Percentiles rank a stretch among this genome's conserved stretches.
These are phyloP conservation scores for Straminergon stramineum DNA, from an alignment of 225 moss, liverwort and hornwort species.

Conservation along the genomic window DNA sequence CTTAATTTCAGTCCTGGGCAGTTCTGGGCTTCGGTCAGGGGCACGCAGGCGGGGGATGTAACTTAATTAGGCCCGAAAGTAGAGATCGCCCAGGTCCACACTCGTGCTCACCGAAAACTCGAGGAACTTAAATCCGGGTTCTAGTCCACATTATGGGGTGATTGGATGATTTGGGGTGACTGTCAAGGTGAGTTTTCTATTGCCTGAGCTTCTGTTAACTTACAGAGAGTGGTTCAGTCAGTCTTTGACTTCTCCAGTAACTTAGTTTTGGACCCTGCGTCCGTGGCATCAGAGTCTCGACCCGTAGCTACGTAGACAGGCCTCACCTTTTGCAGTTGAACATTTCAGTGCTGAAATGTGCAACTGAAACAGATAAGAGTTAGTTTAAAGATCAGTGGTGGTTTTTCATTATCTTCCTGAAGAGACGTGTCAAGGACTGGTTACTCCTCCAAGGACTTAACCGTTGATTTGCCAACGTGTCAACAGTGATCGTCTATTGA, in stretches of 20 bases:
- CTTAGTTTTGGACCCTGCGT: neutral
- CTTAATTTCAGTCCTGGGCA: neutral
- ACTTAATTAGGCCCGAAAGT: neutral
- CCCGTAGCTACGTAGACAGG: neutral
- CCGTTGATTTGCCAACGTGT: neutral
- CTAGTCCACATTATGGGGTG: neutral
- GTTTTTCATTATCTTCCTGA: neutral
- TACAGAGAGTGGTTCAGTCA: neutral
- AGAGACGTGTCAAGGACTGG: neutral
- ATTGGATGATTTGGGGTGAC: conserved; percentile 1
- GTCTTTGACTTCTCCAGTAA: neutral
- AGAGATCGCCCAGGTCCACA: neutral
- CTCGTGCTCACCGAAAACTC: conserved; percentile 34
- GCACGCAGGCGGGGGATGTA: neutral
- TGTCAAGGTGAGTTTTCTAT: neutral
- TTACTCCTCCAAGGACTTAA: neutral
- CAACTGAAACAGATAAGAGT: neutral
- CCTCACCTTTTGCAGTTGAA: neutral
- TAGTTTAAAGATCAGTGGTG: neutral
- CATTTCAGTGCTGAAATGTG: neutral
- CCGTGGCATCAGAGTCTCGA: neutral
- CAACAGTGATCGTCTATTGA: neutral
- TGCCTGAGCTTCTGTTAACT: neutral
- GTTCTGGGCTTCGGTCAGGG: neutral
- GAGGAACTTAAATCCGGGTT: neutral